A percentile compares a stretch with the other conserved stretches of the same genome.
These are phyloP conservation scores for Pyracantha coccinea DNA, from an alignment of 331 rosid species.

Conservation along the genomic window DNA sequence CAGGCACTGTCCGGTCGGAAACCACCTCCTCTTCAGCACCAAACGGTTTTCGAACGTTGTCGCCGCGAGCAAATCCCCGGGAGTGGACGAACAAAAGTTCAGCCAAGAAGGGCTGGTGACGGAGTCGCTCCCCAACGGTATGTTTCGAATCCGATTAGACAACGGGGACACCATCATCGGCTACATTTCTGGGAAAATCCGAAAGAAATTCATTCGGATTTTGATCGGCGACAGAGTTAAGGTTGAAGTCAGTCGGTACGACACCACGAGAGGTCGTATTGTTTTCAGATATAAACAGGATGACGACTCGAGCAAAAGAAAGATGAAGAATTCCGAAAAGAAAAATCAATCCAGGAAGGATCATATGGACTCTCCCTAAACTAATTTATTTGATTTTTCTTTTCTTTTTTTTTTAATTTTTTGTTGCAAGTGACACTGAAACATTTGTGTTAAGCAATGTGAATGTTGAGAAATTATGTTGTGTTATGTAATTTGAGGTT, in stretches of 20 bases:
- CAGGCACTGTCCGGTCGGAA: conserved; percentile 12
- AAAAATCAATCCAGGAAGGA: neutral
- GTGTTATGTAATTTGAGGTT: neutral
- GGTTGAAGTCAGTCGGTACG: conserved; percentile 92
- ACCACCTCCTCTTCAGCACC: neutral
- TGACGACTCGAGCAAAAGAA: neutral
- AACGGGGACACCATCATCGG: conserved; percentile 76
- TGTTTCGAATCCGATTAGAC: conserved; percentile 82
- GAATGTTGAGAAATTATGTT: neutral
- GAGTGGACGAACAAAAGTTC: conserved; percentile 65
- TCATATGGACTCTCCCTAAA: neutral
- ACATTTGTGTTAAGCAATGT: neutral
- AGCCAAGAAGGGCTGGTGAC: conserved; percentile 64
- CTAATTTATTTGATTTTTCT: neutral
- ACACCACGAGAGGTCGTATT: conserved; percentile 75
- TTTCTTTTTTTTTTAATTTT: no score
- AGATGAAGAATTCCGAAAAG: neutral
- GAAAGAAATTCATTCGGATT: conserved; percentile 78
- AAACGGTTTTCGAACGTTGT: conserved; percentile 1
- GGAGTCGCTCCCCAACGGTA: conserved; percentile 96
- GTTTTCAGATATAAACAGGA: conserved; percentile 43
- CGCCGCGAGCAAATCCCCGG: conserved; percentile 45
- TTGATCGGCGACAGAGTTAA: conserved; percentile 86
- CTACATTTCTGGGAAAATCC: conserved; percentile 76
- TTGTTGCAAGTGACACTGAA: neutral